Evolutionary conservation across 805 yeast species (phyloP), one percentile per base, ranked within the genome.

Genomic region (Candida ficus): DNA sequence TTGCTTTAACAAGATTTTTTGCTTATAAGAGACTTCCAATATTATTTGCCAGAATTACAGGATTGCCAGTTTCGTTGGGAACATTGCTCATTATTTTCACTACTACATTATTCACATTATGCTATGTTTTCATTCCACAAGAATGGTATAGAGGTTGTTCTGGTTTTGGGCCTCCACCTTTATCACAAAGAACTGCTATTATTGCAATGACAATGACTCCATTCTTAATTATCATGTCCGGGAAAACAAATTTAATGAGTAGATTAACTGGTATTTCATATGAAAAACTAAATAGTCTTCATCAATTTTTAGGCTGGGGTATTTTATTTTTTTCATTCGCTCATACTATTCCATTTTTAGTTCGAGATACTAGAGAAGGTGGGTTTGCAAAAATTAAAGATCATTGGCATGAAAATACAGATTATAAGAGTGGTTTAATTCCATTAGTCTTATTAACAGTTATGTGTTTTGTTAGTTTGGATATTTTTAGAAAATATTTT

Each of bases 101-200:
- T 18, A 66, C 58, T 38, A 56, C 51, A 39, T 53, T 68, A 29
- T 71, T 69, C 46, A 35, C 56, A 6, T 32, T 64, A 10, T 53
- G 61, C 12, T 57, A 56, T 43, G 41, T 57, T 17, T 64, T 66
- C 28, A 51, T 64, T 54, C 80, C 80, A 6, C 75, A 70, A 39
- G 65, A 66, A 37, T 75, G 71, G 68, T 71, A 70, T 45, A 58
- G 80, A 41, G 73, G 58, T 0, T 76, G 83, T 53, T 26, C 57
- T 5, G 77, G 76, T 0, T 76, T 75, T 54, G 83, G 82, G 2
- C 64, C 78, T 4, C 78, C 81, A 14, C 81, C 80, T 8, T 45
- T 76, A 26, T 78, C 76, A 0, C 69, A 73, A 1, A 56, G 82
- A 35, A 62, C 80, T 2, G 82, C 80, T 3, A 44, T 73, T 23